phyloP scores from a whole-genome alignment of 192 early-diverging fungal species.

The Lobulomyces angularis region DNA sequence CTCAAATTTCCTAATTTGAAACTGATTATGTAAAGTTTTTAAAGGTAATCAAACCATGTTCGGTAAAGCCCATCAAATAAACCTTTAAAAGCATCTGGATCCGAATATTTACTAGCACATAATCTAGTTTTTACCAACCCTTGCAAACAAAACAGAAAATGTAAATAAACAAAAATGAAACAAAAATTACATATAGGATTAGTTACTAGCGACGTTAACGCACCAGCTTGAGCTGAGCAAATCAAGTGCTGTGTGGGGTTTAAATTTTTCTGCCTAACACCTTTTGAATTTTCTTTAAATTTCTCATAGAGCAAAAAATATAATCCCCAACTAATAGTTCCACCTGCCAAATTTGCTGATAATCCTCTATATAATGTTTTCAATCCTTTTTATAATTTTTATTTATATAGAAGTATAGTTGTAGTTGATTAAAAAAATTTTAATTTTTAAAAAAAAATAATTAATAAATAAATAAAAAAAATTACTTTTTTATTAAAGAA shows the following conservation, averaged over 20 bases:
- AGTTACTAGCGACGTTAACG: not conserved
- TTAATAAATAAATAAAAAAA: not conserved
- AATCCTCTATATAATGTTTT: conserved; percentile 85
- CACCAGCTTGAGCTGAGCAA: conserved; percentile 67
- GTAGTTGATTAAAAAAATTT: not conserved
- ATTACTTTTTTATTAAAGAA: conserved; percentile 3
- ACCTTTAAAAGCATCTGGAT: conserved; percentile 28
- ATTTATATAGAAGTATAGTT: conserved; percentile 26
- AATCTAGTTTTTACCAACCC: not conserved
- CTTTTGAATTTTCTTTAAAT: conserved; percentile 29
- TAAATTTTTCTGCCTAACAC: conserved; percentile 26
- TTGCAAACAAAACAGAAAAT: too few relatives aligned
- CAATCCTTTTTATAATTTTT: conserved; percentile 43
- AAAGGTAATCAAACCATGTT: too few relatives aligned
- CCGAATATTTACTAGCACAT: conserved; percentile 18
- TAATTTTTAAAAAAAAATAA: not conserved
- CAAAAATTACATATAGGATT: too few relatives aligned
- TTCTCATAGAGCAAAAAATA: conserved; percentile 84
- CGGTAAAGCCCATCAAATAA: conserved; percentile 11
- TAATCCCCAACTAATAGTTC: conserved; percentile 88
- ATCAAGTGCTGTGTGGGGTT: conserved; percentile 65
- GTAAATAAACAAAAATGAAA: not conserved
- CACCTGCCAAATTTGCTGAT: conserved; percentile 76
- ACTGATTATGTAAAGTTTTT: too few relatives aligned
- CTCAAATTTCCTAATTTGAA: not conserved